phyloP scores from a whole-genome alignment of 169 alveolate species.

The Plasmodium billcollinsi region DNA sequence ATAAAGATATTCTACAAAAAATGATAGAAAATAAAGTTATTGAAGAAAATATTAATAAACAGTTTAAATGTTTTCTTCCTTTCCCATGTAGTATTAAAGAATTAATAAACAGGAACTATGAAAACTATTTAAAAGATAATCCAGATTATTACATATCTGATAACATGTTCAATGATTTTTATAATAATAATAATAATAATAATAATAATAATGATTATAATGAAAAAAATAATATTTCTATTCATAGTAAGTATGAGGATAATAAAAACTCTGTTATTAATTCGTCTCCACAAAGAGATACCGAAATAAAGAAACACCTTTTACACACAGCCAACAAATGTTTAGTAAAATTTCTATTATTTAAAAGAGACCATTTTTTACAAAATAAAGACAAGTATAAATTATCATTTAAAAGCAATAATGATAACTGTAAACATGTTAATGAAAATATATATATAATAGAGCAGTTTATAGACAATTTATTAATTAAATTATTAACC shows the following conservation, averaged over 20 bases:
- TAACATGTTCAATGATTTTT: neutral
- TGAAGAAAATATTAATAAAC: neutral
- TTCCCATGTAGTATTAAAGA: slow-evolving; percentile 15
- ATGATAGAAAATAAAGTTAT: neutral
- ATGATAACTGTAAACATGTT: no score
- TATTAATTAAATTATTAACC: slow-evolving; percentile 25
- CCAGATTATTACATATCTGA: neutral
- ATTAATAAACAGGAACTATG: neutral
- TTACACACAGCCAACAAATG: slow-evolving; percentile 28
- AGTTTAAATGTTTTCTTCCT: neutral
- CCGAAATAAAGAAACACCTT: slow-evolving; percentile 13
- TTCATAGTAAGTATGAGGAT: neutral
- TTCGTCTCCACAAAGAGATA: neutral
- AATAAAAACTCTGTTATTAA: neutral
- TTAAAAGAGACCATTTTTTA: slow-evolving; percentile 1
- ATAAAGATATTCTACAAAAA: neutral
- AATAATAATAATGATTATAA: neutral
- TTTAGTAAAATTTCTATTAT: slow-evolving; percentile 14
- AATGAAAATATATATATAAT: neutral
- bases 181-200: neutral
- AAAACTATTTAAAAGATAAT: neutral
- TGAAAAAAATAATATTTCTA: neutral
- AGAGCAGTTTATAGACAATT: neutral
- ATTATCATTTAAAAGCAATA: neutral
- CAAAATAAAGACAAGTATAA: neutral